Base-by-base conservation (phyloP, 495 filamentous ascomycete species). In the Aspergillus biplanus region DNA sequence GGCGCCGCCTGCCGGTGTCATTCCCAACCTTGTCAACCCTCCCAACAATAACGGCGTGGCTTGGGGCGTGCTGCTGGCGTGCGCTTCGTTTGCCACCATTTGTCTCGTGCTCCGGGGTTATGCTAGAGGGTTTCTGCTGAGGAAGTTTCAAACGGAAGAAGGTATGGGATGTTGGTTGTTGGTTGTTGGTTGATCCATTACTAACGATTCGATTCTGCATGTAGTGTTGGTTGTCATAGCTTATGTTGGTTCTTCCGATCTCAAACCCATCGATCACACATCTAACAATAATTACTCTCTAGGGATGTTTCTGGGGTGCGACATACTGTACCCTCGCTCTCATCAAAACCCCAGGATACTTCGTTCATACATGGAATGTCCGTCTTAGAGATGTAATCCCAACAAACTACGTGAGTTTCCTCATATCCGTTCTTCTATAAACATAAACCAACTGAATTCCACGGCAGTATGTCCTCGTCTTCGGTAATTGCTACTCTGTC, bases 311-410 rank as follows among this genome's bases (percentile, higher is more conserved):
- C 59, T 71, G 49, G 69, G 65, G 27, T 16, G 61, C 61, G 55
- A 63, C 62, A 16, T 62, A 55, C 59, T 52, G 57, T 60, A 61
- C 63, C 18, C 63, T 18, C 13, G 18, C 33, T 15, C 59, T 71
- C 27, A 58, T 52, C 37, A 33, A 61, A 53, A 66, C 59, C 4
- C 63, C 67, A 8, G 69, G 69, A n/a, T 66, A 67, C 52, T 63
- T 69, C 15, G 67, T 71, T 7, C 69, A 69, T 50, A 48, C 59
- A 16, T 71, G 69, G 69, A 48, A 71, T 63, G 63, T 71, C 21
- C 67, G 65, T 49, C 35, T 69, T 11, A 32, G 55, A 34, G 67
- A 61, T 42, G 37, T 66, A 12, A 58, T 65, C 13, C 58, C 56
- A 7, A 65, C 60, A 33, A 67, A 65, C 54, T 63, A 63, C 42